These are phyloP conservation scores for Colletotrichum orchidophilum DNA, from an alignment of 2,329 filamentous ascomycete species.

Conservation along the genomic window DNA sequence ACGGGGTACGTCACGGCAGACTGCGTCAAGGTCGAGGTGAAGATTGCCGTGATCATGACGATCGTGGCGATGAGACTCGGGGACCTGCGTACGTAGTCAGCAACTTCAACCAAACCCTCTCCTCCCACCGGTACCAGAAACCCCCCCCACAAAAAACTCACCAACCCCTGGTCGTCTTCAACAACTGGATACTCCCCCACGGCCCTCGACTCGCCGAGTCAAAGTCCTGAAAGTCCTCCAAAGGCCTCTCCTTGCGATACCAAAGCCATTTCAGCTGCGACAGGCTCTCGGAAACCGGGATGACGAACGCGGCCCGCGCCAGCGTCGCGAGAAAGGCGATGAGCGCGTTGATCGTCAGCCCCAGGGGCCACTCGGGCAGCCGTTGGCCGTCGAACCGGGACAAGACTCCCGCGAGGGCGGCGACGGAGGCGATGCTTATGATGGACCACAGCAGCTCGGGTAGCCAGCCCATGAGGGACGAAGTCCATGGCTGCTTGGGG, in stretches of 20 bases:
- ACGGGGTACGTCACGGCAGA: slow-evolving; percentile 13
- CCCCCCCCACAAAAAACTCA: neutral
- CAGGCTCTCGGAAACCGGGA: slow-evolving; percentile 39
- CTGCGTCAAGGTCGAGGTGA: slow-evolving; percentile 22
- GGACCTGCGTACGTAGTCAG: neutral
- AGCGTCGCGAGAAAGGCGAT: slow-evolving; percentile 40
- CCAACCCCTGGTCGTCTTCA: slow-evolving; percentile 15
- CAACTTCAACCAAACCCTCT: neutral
- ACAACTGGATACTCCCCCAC: slow-evolving; percentile 28
- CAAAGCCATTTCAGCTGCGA: slow-evolving; percentile 41
- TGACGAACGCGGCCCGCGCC: slow-evolving; percentile 37
- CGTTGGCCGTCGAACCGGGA: neutral
- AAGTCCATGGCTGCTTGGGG: neutral
- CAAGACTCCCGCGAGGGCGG: neutral
- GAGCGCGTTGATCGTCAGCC: slow-evolving; percentile 41
- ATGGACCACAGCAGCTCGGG: neutral
- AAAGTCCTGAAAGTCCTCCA: slow-evolving; percentile 37
- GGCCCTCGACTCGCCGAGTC: slow-evolving; percentile 37
- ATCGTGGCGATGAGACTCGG: neutral
- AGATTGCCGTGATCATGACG: neutral
- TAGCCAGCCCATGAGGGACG: neutral
- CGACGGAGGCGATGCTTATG: slow-evolving; percentile 2
- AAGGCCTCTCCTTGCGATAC: slow-evolving; percentile 31
- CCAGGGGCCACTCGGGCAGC: slow-evolving; percentile 31
- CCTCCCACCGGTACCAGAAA: too few species aligned